A percentile compares a stretch with the other conserved stretches of the same genome.
These are phyloP conservation scores for Suillus plorans DNA, from an alignment of 768 basidiomycete genomes.

Conservation along the genomic window DNA sequence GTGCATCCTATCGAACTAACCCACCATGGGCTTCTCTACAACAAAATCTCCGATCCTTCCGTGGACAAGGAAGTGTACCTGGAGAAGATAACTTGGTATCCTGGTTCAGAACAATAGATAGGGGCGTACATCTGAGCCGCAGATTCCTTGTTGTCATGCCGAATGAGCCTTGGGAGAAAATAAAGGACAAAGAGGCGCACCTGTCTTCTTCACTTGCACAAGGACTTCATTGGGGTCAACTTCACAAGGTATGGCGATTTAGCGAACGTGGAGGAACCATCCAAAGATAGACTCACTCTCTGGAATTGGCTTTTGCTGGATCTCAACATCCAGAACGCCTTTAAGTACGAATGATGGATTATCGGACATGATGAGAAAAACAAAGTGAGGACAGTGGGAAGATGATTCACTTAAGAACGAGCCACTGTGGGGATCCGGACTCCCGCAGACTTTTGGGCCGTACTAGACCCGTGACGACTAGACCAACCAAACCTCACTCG, in stretches of 20 bases:
- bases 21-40: slow-evolving; percentile 78
- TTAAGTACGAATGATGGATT: slow-evolving; percentile 81
- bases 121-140: slow-evolving; percentile 76
- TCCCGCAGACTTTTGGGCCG: background rate
- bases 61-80: slow-evolving; percentile 80
- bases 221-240: slow-evolving; percentile 78
- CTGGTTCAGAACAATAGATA: slow-evolving; percentile 11
- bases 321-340: slow-evolving; percentile 63
- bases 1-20: slow-evolving; percentile 8
- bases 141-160: slow-evolving; percentile 60
- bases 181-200: slow-evolving; percentile 32
- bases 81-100: slow-evolving; percentile 9
- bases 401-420: slow-evolving; percentile 1
- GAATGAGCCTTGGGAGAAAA: slow-evolving; percentile 10
- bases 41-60: slow-evolving; percentile 81
- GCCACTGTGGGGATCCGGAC: background rate
- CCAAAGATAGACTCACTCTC: slow-evolving; percentile 44
- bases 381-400: slow-evolving; percentile 2
- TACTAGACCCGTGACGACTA: background rate
- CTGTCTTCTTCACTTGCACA: slow-evolving; percentile 90
- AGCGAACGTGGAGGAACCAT: slow-evolving; percentile 2
- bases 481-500: background rate
- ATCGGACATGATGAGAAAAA: slow-evolving; percentile 52
- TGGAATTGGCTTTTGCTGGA: slow-evolving; percentile 75
- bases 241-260: slow-evolving; percentile 25